Evolutionary conservation across 805 yeast species (phyloP), one percentile per base, ranked within the genome.

Genomic region (Millerozyma miso): DNA sequence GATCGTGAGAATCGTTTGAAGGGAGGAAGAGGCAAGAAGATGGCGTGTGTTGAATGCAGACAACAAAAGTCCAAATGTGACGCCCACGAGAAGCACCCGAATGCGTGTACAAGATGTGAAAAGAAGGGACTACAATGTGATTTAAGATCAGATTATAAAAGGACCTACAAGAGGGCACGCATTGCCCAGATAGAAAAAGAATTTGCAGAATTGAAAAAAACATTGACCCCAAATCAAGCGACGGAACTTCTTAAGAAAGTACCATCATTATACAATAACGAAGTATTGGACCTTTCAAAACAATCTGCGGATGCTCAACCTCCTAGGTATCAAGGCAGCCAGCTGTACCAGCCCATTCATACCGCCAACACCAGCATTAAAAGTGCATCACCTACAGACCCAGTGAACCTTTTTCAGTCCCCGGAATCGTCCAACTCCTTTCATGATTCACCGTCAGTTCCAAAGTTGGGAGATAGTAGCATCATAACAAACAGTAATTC

Each of bases 31-130:
- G 52, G 60, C 33, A 83, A 81, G 59, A 73, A 80, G 43, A 79
- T 89, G 59, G 98, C 98, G 0, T 93, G 99, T 69, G 88, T 88
- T 1, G 96, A 91, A 55, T 93, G 99, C 59, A 78, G 98, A 12
- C 98, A 93, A 63, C 99, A 91, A 60, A 93, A 93, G 64, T 83
- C 89, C 31, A 79, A 81, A 54, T 90, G 97, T 66, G 96, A 90
- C 64, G 95, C 96, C 10, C 79, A 74, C 49, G 89, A 80, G 45
- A 73, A 70, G 39, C 77, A 81, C 26, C 96, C 96, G 0, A 70
- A 70, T 6, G 86, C 96, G 1, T 93, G 99, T 55, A 71, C 91
- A 0, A 71, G 96, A 47, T 93, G 99, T 60, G 56, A 67, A 7
- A 85, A 84, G 58, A 79, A 87, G 55, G 78, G 79, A 5, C 68